Base-by-base conservation (phyloP, 768 basidiomycete genomes). In the Pleurotus eryngii region DNA sequence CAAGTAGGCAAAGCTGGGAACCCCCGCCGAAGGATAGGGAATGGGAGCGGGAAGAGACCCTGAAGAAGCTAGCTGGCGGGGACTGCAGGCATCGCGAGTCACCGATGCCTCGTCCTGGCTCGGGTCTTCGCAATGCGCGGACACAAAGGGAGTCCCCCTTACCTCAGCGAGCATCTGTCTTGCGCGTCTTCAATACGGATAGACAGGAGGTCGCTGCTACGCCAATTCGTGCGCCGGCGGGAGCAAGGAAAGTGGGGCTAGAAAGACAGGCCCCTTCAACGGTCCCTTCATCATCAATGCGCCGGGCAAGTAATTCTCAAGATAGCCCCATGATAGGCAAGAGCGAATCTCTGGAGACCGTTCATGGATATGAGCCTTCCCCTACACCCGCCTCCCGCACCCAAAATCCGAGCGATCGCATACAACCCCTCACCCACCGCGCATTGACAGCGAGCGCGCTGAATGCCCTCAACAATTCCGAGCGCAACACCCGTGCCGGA, bases 301-400 rank as follows among this genome's bases (percentile, higher is more conserved):
- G 87, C 43, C 76, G 84, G 42, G 65, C 87, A 42, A 81, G 85
- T 60, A 74, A 81, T 0, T 82, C 85, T 2, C 74, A 84, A 40
- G 84, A 86, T 42, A 79, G 81, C 39, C 73, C 81, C 20, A 80
- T 81, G 61, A 17, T 54, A 17, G 38, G 9, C 74, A 77, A 45
- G 68, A 73, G 56, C 45, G 74, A 77, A 63, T 81, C 79, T 12
- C 76, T 76, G 55, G 74, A 76, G 57, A 76, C 76, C 2, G 47
- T 80, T 0, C 74, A 72, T 55, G 59, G 60, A 17, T 69, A 76
- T 60, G 76, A 75, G 47, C 74, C 77, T 0, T 77, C 80, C 0
- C 78, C 79, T 1, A 76, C 78, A 0, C 79, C 78, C 55, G 73
- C 70, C 12, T 61, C 75, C n/a, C 69, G 75, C 8, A 65, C 58